Base-by-base conservation (phyloP, 768 basidiomycete genomes). In the Cyclocybe aegerita region DNA sequence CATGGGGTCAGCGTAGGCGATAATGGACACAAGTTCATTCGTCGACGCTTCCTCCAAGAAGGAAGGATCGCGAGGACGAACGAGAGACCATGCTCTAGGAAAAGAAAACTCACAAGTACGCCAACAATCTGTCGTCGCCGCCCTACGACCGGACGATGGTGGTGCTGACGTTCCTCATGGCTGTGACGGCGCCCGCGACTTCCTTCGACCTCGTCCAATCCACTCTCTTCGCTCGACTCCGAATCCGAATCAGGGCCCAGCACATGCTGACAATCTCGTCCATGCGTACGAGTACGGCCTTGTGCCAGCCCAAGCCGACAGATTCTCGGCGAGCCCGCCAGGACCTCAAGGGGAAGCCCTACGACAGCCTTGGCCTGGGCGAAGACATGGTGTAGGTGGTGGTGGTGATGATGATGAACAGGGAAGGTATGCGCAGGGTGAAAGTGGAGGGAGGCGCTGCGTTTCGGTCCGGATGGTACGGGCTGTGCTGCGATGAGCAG, bases 121-220 rank as follows among this genome's bases (percentile, higher is more conserved):
- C 89, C 85, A 43, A 93, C 78, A 38, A 93, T 71, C 59, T 90
- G 88, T 49, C 86, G 69, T 60, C 76, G 73, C 48, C 82, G 72
- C 7, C 82, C 81, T 7, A 84, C 61, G 37, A 53, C 65, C 0
- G 67, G 62, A 10, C 64, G 60, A 4, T 56, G 57, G 36, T 60
- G 64, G 45, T 60, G 52, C 14, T 57, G 43, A 31, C 49, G 49
- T 9, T 56, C 60, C 10, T 49, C 55, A 29, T 53, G 63, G n/a
- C 46, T 33, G 12, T 48, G 38, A 15, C 48, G 44, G 15, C 7
- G 4, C 23, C 52, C 40, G 29, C 29, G 16, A n/a, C n/a, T n/a
- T n/a, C 41, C 46, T 12, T 36, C 48, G 10, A 4, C 36, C 41
- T 48, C 16, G 41, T 9, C 32, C 42, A 45, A 23, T 23, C 23